Percentiles rank a stretch among this genome's conserved stretches.
Conservation (phyloP, 176 grass and related monocot species). For the Neostapfia colusana region DNA sequence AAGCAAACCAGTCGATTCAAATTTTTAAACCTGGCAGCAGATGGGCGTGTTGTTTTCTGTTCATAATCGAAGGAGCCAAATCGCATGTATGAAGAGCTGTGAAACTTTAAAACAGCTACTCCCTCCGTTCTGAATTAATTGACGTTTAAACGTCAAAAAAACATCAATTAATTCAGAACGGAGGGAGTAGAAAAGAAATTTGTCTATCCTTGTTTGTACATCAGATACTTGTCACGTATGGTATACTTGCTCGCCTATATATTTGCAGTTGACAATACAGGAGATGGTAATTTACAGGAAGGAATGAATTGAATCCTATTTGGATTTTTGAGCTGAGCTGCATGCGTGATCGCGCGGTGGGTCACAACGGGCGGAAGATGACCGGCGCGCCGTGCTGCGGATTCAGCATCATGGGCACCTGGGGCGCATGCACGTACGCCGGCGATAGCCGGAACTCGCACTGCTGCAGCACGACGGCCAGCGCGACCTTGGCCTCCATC, state of each 20-base stretch:
- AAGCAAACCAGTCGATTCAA: neutral
- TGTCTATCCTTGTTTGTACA: neutral
- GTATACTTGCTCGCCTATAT: constrained; percentile 34
- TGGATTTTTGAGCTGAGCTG: constrained; percentile 12
- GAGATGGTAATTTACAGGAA: constrained; percentile 52
- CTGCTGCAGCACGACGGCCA: constrained; percentile 78
- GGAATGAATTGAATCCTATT: constrained; percentile 51
- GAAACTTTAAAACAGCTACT: neutral
- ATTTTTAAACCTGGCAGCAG: neutral
- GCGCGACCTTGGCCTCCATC: constrained; percentile 74
- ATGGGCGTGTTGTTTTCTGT: neutral
- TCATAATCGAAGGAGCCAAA: neutral
- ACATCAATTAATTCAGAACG: too few relatives aligned
- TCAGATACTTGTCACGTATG: constrained; percentile 38
- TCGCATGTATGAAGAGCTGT: neutral
- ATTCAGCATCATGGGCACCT: constrained; percentile 79
- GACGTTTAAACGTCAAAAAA: too few relatives aligned
- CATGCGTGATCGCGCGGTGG: neutral
- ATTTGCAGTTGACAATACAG: constrained; percentile 36
- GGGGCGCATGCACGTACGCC: constrained; percentile 80
- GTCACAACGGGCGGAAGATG: constrained; percentile 62
- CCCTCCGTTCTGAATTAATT: too few relatives aligned
- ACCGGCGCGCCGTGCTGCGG: constrained; percentile 89
- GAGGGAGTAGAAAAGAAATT: neutral
- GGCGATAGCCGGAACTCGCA: constrained; percentile 70